Conservation (phyloP, 2,329 filamentous ascomycete species). For the Penicillium sumatraense region DNA sequence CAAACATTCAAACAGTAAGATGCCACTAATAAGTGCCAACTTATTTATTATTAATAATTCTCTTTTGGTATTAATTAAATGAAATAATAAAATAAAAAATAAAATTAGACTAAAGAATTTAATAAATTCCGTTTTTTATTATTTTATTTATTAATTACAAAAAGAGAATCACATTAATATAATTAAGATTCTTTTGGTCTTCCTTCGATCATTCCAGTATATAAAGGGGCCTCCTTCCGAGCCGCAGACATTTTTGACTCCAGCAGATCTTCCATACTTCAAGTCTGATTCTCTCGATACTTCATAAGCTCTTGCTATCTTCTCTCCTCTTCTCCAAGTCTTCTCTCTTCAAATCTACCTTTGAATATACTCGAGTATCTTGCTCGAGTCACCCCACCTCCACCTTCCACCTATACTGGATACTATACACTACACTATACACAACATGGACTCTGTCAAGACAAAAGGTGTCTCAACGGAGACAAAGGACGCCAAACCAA, state of each 20-base stretch:
- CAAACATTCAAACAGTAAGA: constrained; percentile 25
- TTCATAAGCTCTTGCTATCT: too few species aligned
- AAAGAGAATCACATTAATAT: too few species aligned
- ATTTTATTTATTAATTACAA: background rate
- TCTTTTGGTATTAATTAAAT: background rate
- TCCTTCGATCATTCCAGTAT: constrained; percentile 7
- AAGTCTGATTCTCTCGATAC: background rate
- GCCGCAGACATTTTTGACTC: background rate
- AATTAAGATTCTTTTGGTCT: constrained; percentile 1
- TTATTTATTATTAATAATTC: too few species aligned
- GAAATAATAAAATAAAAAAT: background rate
- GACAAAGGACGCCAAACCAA: constrained; percentile 11
- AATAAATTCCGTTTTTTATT: background rate
- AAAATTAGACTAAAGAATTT: background rate
- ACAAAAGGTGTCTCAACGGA: constrained; percentile 4
- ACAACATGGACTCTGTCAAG: constrained; percentile 17
- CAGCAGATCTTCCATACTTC: background rate
- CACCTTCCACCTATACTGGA: background rate
- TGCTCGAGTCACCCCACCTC: background rate
- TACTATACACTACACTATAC: background rate
- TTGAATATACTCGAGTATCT: background rate
- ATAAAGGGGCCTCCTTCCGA: constrained; percentile 12
- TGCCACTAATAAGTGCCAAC: too few species aligned
- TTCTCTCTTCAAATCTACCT: background rate
- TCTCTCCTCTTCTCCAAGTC: too few species aligned